Evolutionary conservation across 768 basidiomycete genomes (phyloP), one percentile per base, ranked within the genome.

Genomic region (Hydnomerulius pinastri): DNA sequence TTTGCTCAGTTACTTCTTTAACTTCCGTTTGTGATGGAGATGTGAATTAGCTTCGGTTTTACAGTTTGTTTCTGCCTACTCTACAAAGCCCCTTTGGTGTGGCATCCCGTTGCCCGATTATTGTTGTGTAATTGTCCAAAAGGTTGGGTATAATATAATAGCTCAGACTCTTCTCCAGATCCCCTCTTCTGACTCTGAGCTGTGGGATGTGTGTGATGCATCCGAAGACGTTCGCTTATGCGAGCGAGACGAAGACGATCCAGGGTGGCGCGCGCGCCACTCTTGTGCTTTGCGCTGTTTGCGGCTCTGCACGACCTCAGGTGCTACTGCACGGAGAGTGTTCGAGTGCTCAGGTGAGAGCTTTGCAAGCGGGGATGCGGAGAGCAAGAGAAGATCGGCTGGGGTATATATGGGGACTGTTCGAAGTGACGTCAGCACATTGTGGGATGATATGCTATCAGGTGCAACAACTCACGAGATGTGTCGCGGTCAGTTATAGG

Each of bases 281-380:
- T 43, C 58, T 15, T 18, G 12, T 18, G 68, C 46, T 27, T 64
- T 68, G 55, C 64, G 67, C 42, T 55, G 64, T 41, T 36, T 66
- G 10, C 55, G 55, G 25, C 53, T 60, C 53, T 47, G 56, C 24
- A 70, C 40, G 33, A 68, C 45, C 55, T 69, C 68, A 20, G 67
- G 67, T 18, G 44, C 68, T 18, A 42, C 30, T 2, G 32, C 42
- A 2, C 60, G 62, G 7, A 68, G 29, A 1, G 43, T 18, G 4
- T 20, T 39, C 5, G 51, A 53, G 12, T 54, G 18, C 7, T 53
- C 43, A 1, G 28, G 30, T 2, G 55, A 52, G 3, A 59, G 40
- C 27, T 42, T 52, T 10, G 54, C 41, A 4, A 68, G 51, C 12
- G 64, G 64, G 2, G 67, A 66, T 1, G 46, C 20, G 4, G 64